These are phyloP conservation scores for Agrocybe chaxingu DNA, from an alignment of 768 basidiomycete species.

Conservation along the genomic window DNA sequence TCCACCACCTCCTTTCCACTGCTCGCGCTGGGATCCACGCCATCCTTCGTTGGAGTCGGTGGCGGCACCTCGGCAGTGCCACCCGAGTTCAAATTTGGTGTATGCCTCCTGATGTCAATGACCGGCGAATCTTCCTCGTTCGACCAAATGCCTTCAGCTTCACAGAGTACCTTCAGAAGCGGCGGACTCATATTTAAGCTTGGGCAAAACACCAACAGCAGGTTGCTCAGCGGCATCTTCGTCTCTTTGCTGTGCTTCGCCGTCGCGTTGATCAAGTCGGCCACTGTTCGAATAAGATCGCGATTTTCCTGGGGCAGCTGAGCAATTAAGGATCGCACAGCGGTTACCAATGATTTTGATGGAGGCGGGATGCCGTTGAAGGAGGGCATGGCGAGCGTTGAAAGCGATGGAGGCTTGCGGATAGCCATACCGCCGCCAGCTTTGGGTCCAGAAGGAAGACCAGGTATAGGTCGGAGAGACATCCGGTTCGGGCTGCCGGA, in stretches of 20 bases:
- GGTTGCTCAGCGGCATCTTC: constrained; percentile 90
- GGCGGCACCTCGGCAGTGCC: constrained; percentile 10
- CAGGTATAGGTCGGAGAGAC: constrained; percentile 9
- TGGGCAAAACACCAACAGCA: constrained; percentile 86
- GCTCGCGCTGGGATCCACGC: constrained; percentile 7
- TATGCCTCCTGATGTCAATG: constrained; percentile 25
- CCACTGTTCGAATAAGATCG: constrained; percentile 80
- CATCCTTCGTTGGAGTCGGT: constrained; percentile 7
- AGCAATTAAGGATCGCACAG: constrained; percentile 60
- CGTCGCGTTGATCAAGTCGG: constrained; percentile 76
- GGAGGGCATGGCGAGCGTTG: constrained; percentile 72
- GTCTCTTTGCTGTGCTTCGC: constrained; percentile 66
- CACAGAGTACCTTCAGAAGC: constrained; percentile 69
- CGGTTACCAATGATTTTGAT: constrained; percentile 53
- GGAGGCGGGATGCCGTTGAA: constrained; percentile 60
- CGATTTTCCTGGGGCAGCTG: constrained; percentile 78
- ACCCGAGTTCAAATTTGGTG: constrained; percentile 2
- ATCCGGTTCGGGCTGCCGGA: constrained; percentile 13
- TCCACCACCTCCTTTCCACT: constrained; percentile 8
- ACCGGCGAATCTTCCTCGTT: constrained; percentile 48
- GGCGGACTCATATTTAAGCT: constrained; percentile 78
- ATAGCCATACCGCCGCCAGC: constrained; percentile 29
- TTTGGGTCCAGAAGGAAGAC: constrained; percentile 38
- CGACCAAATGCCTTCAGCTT: constrained; percentile 68
- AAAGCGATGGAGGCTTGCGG: constrained; percentile 77